Evolutionary conservation across 495 filamentous ascomycete species (phyloP).

Genomic region (Ascobolus immersus): DNA sequence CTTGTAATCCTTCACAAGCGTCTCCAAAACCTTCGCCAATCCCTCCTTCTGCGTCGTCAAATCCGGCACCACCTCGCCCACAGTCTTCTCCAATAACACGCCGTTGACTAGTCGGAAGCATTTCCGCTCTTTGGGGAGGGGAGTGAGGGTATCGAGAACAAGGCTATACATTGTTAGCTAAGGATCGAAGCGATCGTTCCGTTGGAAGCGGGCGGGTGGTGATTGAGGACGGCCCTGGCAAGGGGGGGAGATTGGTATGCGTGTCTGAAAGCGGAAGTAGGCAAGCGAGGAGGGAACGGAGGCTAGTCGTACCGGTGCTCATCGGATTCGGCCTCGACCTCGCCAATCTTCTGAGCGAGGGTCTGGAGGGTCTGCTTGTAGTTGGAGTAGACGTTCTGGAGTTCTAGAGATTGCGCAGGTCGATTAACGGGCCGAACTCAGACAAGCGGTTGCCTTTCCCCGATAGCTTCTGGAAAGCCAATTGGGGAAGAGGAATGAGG

Average conservation of each 20-base stretch:
- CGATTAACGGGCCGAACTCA: no score
- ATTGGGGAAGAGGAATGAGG: no score
- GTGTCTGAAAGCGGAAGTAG: conserved; percentile 3
- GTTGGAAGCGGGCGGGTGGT: conserved; percentile 2
- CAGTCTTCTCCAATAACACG: conserved; percentile 77
- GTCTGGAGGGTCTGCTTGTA: conserved; percentile 91
- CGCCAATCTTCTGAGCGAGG: conserved; percentile 83
- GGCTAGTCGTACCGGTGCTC: conserved; percentile 65
- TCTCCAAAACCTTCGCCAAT: conserved; percentile 83
- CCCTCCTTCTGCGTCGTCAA: conserved; percentile 88
- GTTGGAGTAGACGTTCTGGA: conserved; percentile 76
- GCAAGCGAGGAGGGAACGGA: conserved; percentile 3
- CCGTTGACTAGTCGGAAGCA: conserved; percentile 98
- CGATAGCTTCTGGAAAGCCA: no score
- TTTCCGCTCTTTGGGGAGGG: conserved; percentile 64
- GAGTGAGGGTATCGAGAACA: conserved; percentile 77
- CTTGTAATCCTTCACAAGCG: conserved; percentile 92
- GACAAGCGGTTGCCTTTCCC: no score
- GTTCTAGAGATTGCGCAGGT: no score
- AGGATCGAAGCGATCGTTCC: conserved; percentile 1
- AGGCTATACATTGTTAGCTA: conserved; percentile 31
- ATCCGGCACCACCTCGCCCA: conserved; percentile 71
- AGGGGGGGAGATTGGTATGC: conserved; percentile 5
- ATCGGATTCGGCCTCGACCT: conserved; percentile 87
- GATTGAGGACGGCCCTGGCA: neutral